Evolutionary conservation across 2,329 filamentous ascomycete genomes (phyloP), one percentile per base, ranked within the genome.

Genomic region (Calonectria hongkongensis): DNA sequence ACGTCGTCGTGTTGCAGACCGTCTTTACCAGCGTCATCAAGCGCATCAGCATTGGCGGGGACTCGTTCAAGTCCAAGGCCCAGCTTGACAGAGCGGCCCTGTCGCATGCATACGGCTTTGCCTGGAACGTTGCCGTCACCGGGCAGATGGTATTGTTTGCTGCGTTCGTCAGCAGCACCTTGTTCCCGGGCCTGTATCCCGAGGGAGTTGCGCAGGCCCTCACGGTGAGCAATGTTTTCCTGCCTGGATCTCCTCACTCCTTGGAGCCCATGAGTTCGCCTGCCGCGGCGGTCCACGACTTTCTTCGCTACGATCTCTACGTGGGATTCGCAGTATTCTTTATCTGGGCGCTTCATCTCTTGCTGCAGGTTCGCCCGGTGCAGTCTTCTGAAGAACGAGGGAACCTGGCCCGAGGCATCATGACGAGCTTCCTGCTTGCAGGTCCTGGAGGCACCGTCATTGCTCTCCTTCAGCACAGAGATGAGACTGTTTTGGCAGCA

Each of bases 221-320:
- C 3, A 75, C 73, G 3, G 16, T 71, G 6, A 47, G 51, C 1
- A 76, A 30, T 0, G 74, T 81, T 0, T 81, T 81, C 9, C 3
- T 76, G 2, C 80, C 80, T 2, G 74, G 71, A 0, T 16, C 65
- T 7, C 75, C 75, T 6, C 78, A 80, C 62, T 72, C 77, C 0
- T 67, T 67, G 18, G 33, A 56, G 2, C 75, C 71, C 2, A 79
- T 79, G 77, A 51, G 50, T 4, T 76, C 74, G 0, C 64, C 78
- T 6, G 75, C 70, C 3, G 47, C 68, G 0, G 78, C 75, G 0
- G 70, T 76, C 2, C 79, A 79, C 15, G 76, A 78, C 15, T 80
- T 80, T 45, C 62, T 81, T n/a, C 66, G 71, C n/a, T 81, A 78
- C 25, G 80, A 81, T n/a, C 48, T 81, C 10, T 75, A 73, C 6